Evolutionary conservation across 192 early-diverging fungal genomes (phyloP), one percentile per base, ranked within the genome.

Genomic region (Coemansia aciculifera): DNA sequence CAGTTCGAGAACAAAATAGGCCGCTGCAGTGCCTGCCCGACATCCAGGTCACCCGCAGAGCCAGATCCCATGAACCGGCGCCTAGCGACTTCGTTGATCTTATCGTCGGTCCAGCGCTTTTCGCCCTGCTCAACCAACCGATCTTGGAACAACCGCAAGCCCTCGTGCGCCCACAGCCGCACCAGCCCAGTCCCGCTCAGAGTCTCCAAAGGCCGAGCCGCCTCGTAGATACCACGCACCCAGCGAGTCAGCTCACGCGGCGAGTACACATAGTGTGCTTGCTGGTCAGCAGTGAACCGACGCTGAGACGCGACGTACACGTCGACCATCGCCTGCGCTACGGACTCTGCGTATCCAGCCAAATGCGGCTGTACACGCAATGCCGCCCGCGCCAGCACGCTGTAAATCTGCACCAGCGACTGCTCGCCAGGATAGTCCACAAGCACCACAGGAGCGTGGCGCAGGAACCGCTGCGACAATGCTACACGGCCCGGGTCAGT

Each of bases 161-260:
- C 97, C 86, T 99, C 98, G 75, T 99, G 98, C 7, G 96, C 96
- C 97, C 96, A 99, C 54, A 99, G 89, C 56, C 97, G 87, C 39
- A 99, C 90, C 17, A 99, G 77, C 3, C 91, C 93, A 71, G 98
- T 94, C 5, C 93, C 84, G 44, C 81, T 78, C 39, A 93, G 81
- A 5, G 85, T 67, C 63, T 99, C 98, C 49, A 93, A 79, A 12
- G 92, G 87, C 46, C 90, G 90, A 66, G 98, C 90, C 4, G 94
- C 94, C 70, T 98, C 97, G 77, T 89, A 96, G 36, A 99, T 97
- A 75, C 97, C 98, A 54, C 96, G 90, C 66, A 95, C 89, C 98
- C 98, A 99, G 31, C 98, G 91, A 1, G 97, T 99, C 73, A 99
- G 86, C 87, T 99, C 98, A 85, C 98, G 93, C 64, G 98, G 98